These are phyloP conservation scores for Exophiala sideris DNA, from an alignment of 2,329 filamentous ascomycete genomes.

Conservation along the genomic window DNA sequence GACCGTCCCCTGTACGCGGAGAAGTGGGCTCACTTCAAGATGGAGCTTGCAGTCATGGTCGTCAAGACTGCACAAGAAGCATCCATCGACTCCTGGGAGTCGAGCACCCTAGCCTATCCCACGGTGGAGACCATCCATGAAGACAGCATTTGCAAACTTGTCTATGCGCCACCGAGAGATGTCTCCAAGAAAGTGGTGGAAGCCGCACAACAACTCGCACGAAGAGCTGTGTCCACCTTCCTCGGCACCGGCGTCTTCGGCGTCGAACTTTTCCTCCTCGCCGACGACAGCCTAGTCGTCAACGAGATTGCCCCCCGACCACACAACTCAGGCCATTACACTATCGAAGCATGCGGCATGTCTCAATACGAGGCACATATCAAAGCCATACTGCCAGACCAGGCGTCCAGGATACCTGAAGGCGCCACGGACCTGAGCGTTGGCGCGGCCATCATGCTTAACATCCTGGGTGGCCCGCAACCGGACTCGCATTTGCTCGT, in stretches of 20 bases:
- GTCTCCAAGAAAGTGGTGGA: constrained; percentile 60
- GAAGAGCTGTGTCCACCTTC: constrained; percentile 73
- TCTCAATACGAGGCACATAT: constrained; percentile 94
- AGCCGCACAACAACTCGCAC: constrained; percentile 71
- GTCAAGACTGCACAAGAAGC: constrained; percentile 74
- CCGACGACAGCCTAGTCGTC: constrained; percentile 68
- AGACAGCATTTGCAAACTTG: constrained; percentile 90
- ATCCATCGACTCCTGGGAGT: constrained; percentile 43
- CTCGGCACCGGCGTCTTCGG: constrained; percentile 91
- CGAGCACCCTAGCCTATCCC: constrained; percentile 65
- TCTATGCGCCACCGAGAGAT: constrained; percentile 77
- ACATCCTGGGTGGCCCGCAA: constrained; percentile 57
- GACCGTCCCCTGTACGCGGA: constrained; percentile 78
- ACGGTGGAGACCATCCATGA: constrained; percentile 93
- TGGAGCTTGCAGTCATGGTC: constrained; percentile 92
- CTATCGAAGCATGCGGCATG: constrained; percentile 83
- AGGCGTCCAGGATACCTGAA: constrained; percentile 58
- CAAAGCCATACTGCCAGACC: constrained; percentile 64
- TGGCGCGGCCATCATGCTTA: constrained; percentile 52
- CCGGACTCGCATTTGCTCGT: constrained; percentile 59
- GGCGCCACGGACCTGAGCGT: constrained; percentile 46
- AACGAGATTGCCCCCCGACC: constrained; percentile 82
- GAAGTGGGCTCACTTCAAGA: constrained; percentile 79
- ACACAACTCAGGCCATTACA: constrained; percentile 94
- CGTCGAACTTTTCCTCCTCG: constrained; percentile 88